Evolutionary conservation across 1,284 basidiomycete species (phyloP), one percentile per base, ranked within the genome.

Genomic region (Irpex rosettiformis): DNA sequence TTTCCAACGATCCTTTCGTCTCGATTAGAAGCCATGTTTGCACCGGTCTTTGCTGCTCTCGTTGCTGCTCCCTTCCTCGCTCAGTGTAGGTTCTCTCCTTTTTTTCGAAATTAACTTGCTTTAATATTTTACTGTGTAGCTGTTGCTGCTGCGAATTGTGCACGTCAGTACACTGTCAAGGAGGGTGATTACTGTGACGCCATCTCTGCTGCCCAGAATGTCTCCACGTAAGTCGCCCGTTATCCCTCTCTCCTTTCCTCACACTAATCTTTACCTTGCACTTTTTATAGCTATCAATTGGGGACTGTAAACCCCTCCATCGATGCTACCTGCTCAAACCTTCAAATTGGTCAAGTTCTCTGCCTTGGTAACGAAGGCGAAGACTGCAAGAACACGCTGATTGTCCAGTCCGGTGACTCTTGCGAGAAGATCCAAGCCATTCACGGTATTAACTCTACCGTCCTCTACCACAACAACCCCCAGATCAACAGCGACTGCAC

Each of bases 401-500:
- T 79, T 55, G 84, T 90, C 54, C n/a, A 69, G 54, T 24, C 64
- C 3, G 72, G 73, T 62, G 84, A 89, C 65, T 74, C 72, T 55
- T 85, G 88, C 68, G 77, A 83, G 8, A 56, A 7, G 4, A 73
- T 89, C 60, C 62, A 75, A 28, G 3, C 45, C 24, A 58, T 48
- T 1, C 61, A 71, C 61, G 67, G 72, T 43, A 62, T 86, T 67
- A 84, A 86, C 74, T 54, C 62, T 4, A 83, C 83, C 37, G 72
- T 82, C 2, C 73, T 89, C 54, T 72, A 67, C 65, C 10, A 60
- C 61, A 88, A 89, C 79, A 89, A 89, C 80, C 87, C 86, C n/a
- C 83, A 88, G 69, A 73, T 90, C 65, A 67, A 84, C 66, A 11
- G 61, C 0, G 74, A 70, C 0, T 89, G 88, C 69, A 64, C 64